Evolutionary conservation across 2,329 filamentous ascomycete species (phyloP), one percentile per base, ranked within the genome.

Genomic region (Orbilia quercus): DNA sequence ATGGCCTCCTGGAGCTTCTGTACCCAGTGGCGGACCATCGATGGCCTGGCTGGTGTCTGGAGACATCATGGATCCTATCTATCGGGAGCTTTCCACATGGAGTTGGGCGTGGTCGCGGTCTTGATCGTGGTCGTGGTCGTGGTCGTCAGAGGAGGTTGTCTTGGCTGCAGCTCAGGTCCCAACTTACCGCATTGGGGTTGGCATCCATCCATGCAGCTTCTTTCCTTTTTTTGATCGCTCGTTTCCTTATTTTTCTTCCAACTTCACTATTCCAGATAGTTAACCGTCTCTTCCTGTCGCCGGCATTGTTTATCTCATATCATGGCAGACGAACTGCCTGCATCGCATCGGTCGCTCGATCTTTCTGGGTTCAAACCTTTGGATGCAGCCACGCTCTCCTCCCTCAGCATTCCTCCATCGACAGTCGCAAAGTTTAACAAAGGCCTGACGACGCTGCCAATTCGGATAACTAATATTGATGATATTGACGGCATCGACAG

Each of bases 341-440:
- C 47, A 14, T 58, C 44, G 18, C 34, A 23, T 25, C 31, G 45
- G 18, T 40, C 25, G n/a, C 12, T 51, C 11, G 67, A 69, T 38
- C 53, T 75, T 25, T 72, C 74, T 31, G 51, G 55, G 38, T 64
- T 73, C 53, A 60, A 59, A 40, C 31, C 16, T n/a, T n/a, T 71
- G 18, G 64, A 69, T 18, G 20, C 51, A 36, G n/a, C 48, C 23
- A 69, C 60, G 44, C 36, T 70, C 28, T 42, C 54, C 28, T 55
- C 63, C 36, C 51, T 69, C 25, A 69, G 45, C 23, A 44, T 74
- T 20, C 36, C 31, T 0, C 57, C 51, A 9, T 57, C 58, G n/a
- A 54, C 51, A 1, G 57, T 70, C 53, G 31, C 70, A 50, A 69
- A 64, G 22, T 16, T 40, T 12, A 50, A 70, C 18, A 69, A 74